Base-by-base conservation (phyloP, 768 basidiomycete genomes). In the Wakefieldia striispora region DNA sequence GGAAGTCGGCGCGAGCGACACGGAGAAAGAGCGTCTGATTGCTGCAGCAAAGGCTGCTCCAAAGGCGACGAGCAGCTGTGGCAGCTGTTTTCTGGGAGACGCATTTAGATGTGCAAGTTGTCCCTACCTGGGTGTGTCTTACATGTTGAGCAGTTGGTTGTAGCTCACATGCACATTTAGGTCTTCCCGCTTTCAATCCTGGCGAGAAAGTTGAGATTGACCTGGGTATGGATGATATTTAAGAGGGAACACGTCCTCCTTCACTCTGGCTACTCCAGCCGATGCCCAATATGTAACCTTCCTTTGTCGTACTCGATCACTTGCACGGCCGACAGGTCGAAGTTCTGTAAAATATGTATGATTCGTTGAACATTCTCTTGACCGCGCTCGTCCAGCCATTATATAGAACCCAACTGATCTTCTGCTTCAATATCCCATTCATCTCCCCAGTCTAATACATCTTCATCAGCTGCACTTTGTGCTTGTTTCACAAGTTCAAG, bases 131-230 rank as follows among this genome's bases (percentile, higher is more conserved):
- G 95, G 95, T 97, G 58, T 53, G 90, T 81, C 16, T n/a, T 43
- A 34, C 31, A 38, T 26, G 31, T 36, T 44, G 49, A 46, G 19
- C 14, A 14, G 51, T 24, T 52, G 34, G 52, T 54, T 20, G 52
- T 41, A 17, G 36, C 47, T 57, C 45, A 55, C 23, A 27, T 40
- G 53, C 35, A n/a, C 12, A 26, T 37, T n/a, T 59, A 97, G 95
- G 97, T 58, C 79, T 98, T 24, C 97, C 97, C 40, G 92, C 95
- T 12, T 98, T 99, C 76, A 90, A 95, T 69, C 95, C 97, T 2
- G 97, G 97, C 48, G 93, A 98, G 75, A 95, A 97, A 74, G 93
- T 99, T 23, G 86, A 92, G 75, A 90, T 95, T 52, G 81, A 88
- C 63, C 78, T 94, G 53, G 81, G 79, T 43, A 90, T 89, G 84